Conservation (phyloP, 179 eudicot genomes). For the Patellifolia procumbens region DNA sequence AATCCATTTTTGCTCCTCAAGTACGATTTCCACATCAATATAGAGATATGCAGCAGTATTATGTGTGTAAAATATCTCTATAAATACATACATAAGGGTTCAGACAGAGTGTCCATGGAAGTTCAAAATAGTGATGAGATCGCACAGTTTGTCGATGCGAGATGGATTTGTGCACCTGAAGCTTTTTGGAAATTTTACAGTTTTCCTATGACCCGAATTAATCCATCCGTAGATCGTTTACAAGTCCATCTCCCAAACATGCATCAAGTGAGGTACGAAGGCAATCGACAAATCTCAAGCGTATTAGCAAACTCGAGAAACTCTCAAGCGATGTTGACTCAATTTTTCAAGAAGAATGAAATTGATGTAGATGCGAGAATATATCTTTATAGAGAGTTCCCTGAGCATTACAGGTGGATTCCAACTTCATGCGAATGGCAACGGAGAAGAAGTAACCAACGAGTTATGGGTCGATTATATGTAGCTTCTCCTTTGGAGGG, state of each 20-base stretch:
- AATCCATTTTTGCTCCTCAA: not conserved
- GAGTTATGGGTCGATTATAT: too few relatives aligned
- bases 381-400: not conserved
- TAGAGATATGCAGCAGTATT: not conserved
- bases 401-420: not conserved
- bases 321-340: not conserved
- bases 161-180: too few relatives aligned
- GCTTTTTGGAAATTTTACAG: too few relatives aligned
- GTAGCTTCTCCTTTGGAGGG: not conserved
- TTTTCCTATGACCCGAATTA: too few relatives aligned
- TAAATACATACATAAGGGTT: not conserved
- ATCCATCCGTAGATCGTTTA: too few relatives aligned
- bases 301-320: too few relatives aligned
- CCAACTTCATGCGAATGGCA: not conserved
- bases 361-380: not conserved
- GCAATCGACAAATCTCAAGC: too few relatives aligned
- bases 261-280: too few relatives aligned
- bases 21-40: conserved; percentile 7
- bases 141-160: too few relatives aligned
- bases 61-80: not conserved
- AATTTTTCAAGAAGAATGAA: conserved; percentile 1
- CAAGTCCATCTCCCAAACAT: too few relatives aligned
- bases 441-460: not conserved
- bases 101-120: too few relatives aligned
- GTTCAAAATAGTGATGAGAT: too few relatives aligned